phyloP scores from a whole-genome alignment of 202 grass and related monocot species.

The Schoenoplectus triqueter region DNA sequence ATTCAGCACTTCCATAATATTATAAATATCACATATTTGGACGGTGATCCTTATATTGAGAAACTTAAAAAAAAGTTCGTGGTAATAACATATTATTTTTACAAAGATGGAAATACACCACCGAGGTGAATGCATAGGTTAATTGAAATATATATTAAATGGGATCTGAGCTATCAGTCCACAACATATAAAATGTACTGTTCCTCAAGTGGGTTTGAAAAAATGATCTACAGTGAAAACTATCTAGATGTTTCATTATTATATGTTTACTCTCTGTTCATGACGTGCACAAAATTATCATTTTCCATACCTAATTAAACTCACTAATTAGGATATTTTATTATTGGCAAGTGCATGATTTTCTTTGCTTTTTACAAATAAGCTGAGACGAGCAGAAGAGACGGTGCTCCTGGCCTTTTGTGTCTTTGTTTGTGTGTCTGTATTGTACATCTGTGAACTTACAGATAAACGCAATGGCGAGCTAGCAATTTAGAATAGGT shows the following conservation, averaged over 20 bases:
- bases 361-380: too few relatives aligned
- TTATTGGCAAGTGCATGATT: too few relatives aligned
- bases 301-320: background rate
- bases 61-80: background rate
- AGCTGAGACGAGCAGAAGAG: too few relatives aligned
- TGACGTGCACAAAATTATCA: background rate
- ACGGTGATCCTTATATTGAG: background rate
- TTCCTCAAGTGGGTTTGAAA: background rate
- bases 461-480: background rate
- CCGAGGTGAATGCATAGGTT: background rate
- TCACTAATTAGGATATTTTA: background rate
- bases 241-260: background rate
- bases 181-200: background rate
- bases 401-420: too few relatives aligned
- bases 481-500: background rate
- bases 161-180: background rate
- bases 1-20: conserved; percentile 9
- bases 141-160: background rate
- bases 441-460: background rate
- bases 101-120: background rate
- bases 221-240: background rate
- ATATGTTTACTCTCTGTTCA: background rate
- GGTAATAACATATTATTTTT: background rate
- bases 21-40: background rate
- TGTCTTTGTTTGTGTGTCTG: background rate